phyloP scores from a whole-genome alignment of 2,329 filamentous ascomycete genomes.

The Cercospora canescens region DNA sequence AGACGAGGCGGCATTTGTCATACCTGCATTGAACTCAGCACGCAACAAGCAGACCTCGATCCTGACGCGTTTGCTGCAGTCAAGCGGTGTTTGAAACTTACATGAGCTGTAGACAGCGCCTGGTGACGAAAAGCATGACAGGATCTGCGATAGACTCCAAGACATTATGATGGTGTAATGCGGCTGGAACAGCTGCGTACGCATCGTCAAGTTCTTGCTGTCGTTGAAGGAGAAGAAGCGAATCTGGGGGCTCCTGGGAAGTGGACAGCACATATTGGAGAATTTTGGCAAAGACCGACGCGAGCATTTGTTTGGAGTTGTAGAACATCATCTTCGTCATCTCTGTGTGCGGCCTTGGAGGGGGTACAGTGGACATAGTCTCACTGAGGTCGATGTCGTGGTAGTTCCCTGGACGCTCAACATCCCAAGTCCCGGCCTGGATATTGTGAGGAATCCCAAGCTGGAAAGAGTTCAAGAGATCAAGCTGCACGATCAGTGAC shows the following conservation, averaged over 20 bases:
- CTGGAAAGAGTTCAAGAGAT: constrained; percentile 46
- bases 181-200: constrained; percentile 31
- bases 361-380: constrained; percentile 35
- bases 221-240: constrained; percentile 28
- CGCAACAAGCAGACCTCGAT: neutral
- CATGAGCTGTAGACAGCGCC: constrained; percentile 24
- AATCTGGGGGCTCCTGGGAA: constrained; percentile 3
- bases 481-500: constrained; percentile 43
- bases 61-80: neutral
- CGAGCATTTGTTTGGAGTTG: constrained; percentile 34
- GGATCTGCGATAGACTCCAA: constrained; percentile 46
- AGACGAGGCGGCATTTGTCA: constrained; percentile 26
- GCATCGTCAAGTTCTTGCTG: constrained; percentile 36
- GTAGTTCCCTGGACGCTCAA: constrained; percentile 42
- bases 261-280: constrained; percentile 34
- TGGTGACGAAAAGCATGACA: constrained; percentile 54
- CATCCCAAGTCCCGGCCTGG: constrained; percentile 42
- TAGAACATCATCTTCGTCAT: constrained; percentile 33
- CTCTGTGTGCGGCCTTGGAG: constrained; percentile 26
- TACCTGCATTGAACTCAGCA: neutral
- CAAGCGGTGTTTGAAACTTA: neutral
- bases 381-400: constrained; percentile 43
- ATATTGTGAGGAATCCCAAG: constrained; percentile 49
- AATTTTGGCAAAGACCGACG: constrained; percentile 36
- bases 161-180: constrained; percentile 32